Conservation (phyloP, 768 basidiomycete species). For the Cystobasidiopsis lactophilus region DNA sequence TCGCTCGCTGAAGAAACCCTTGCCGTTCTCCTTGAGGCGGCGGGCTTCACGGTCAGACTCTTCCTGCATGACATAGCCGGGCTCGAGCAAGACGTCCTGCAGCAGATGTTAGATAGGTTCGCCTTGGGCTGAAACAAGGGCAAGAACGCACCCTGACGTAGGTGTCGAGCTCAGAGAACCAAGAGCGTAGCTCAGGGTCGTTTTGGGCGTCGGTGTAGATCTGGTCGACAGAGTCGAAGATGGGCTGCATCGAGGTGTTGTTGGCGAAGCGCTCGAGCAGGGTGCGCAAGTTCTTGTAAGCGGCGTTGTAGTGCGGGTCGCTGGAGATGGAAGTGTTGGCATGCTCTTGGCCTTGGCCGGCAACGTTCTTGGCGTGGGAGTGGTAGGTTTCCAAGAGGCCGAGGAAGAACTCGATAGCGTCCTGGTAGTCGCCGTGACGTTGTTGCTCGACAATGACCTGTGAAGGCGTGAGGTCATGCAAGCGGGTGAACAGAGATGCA, state of each 20-base stretch:
- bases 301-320: conserved; percentile 34
- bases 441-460: conserved; percentile 86
- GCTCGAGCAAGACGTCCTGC: conserved; percentile 18
- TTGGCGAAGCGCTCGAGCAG: conserved; percentile 83
- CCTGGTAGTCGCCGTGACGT: conserved; percentile 73
- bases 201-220: conserved; percentile 51
- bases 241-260: conserved; percentile 38
- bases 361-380: conserved; percentile 31
- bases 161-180: conserved; percentile 17
- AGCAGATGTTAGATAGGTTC: too few relatives aligned
- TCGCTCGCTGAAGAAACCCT: conserved; percentile 47
- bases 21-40: conserved; percentile 45
- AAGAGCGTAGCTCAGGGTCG: conserved; percentile 41
- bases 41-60: conserved; percentile 43
- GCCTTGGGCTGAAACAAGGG: too few relatives aligned
- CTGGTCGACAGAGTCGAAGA: conserved; percentile 46
- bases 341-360: conserved; percentile 24
- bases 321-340: conserved; percentile 23
- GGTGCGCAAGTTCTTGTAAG: conserved; percentile 37
- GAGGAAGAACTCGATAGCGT: conserved; percentile 31
- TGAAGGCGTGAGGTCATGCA: conserved; percentile 29
- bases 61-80: conserved; percentile 51
- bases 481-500: background rate
- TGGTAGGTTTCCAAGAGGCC: conserved; percentile 25
- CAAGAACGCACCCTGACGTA: too few relatives aligned